Evolutionary conservation across 169 alveolate species (phyloP), one percentile per base, ranked within the genome.

Genomic region (Condylostoma magnum): DNA sequence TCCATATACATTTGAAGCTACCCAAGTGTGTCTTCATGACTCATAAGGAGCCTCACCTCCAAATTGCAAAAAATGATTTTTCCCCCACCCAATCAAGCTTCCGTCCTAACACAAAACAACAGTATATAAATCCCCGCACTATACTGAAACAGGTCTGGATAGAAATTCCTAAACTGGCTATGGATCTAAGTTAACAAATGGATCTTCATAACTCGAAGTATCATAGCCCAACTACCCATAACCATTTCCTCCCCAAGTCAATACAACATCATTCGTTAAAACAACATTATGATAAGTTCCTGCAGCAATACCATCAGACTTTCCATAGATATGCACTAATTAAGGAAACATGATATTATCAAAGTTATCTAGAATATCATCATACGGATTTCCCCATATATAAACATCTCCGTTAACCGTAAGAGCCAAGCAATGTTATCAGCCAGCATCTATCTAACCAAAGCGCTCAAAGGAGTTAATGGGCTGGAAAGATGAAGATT

Each of bases 241-340:
- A 10, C 87, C 89, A 54, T 95, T 95, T 47, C 95, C 95, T 34
- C 98, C 98, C 98, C 98, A 94, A 5, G 95, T 86, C 67, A 83
- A 92, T 25, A 94, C 74, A 37, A 76, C 87, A 30, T 95, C 96
- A 18, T 28, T 27, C 10, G 15, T 8, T 38, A 92, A 51, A 37
- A 95, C 95, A 51, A 89, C 86, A 53, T 87, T 79, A 85, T 90
- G 96, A 79, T 85, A 90, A 71, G 91, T 96, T 12, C 98, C 98
- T 79, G 97, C 92, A 12, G 90, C 89, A 27, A 94, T 82, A 30
- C 87, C 77, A 8, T 63, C 60, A 30, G 90, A 86, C 34, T 72
- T 76, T 68, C 34, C 41, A 18, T 38, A 15, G n/a, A 10, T 31
- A 8, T 12, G 6, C 15, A 60, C 58, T 33, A 55, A 83, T 76